These are phyloP conservation scores for Suillus variegatus DNA, from an alignment of 768 basidiomycete genomes.

Conservation along the genomic window DNA sequence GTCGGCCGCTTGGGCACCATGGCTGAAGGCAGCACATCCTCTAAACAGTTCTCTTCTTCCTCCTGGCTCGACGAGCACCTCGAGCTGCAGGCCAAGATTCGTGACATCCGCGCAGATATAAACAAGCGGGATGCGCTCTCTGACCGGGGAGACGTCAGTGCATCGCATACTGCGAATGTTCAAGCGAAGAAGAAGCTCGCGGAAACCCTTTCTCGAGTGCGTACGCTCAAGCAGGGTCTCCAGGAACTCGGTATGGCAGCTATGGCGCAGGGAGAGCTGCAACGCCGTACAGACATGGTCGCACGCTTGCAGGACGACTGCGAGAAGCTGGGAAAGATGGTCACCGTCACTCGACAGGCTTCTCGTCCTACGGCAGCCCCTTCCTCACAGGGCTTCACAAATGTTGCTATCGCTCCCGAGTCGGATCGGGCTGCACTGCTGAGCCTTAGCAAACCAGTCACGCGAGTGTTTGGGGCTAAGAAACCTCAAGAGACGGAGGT, in stretches of 20 bases:
- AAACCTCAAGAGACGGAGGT: constrained; percentile 77
- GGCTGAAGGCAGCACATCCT: constrained; percentile 30
- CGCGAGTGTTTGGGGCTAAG: constrained; percentile 77
- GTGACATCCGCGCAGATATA: constrained; percentile 83
- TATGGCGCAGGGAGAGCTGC: constrained; percentile 90
- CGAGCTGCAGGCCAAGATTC: constrained; percentile 71
- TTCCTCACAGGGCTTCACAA: constrained; percentile 30
- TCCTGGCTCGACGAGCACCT: constrained; percentile 92
- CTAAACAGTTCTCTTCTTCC: constrained; percentile 64
- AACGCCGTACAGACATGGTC: constrained; percentile 87
- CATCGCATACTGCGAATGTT: constrained; percentile 78
- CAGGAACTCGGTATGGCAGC: constrained; percentile 64
- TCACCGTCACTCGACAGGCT: constrained; percentile 68
- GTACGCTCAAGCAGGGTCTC: constrained; percentile 68
- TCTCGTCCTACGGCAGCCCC: constrained; percentile 38
- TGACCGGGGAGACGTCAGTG: constrained; percentile 69
- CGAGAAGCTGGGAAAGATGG: constrained; percentile 84
- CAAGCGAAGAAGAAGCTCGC: constrained; percentile 86
- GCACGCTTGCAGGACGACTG: constrained; percentile 88
- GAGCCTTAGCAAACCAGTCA: constrained; percentile 50
- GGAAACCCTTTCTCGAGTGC: constrained; percentile 72
- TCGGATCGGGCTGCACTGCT: constrained; percentile 69
- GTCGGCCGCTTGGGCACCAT: constrained; percentile 50
- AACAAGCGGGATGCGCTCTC: constrained; percentile 86
- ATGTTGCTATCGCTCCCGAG: constrained; percentile 40